These are phyloP conservation scores for Sporothrix euskadiensis DNA, from an alignment of 2,329 filamentous ascomycete genomes.

Conservation along the genomic window DNA sequence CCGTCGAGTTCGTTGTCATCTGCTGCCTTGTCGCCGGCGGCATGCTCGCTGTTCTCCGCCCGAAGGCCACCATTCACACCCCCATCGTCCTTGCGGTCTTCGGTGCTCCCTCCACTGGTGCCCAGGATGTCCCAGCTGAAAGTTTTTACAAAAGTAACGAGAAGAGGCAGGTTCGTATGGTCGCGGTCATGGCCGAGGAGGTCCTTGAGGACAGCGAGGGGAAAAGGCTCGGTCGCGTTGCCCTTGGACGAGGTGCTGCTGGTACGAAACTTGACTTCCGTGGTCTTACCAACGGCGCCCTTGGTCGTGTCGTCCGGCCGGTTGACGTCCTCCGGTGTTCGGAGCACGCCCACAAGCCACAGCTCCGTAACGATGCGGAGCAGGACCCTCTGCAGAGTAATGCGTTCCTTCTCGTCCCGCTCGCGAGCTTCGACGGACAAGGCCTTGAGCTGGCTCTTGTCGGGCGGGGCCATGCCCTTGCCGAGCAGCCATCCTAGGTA, in stretches of 20 bases:
- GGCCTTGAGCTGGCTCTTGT: conserved; percentile 78
- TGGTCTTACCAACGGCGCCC: conserved; percentile 63
- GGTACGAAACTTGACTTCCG: conserved; percentile 58
- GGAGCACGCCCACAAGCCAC: conserved; percentile 87
- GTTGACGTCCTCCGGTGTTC: conserved; percentile 70
- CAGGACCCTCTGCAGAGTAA: conserved; percentile 80
- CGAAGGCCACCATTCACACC: conserved; percentile 58
- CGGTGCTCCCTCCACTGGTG: conserved; percentile 67
- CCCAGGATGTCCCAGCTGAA: conserved; percentile 96
- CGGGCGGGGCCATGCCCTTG: conserved; percentile 85
- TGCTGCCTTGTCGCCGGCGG: conserved; percentile 23
- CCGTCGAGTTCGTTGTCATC: not conserved
- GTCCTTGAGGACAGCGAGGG: conserved; percentile 96
- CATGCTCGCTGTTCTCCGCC: conserved; percentile 25
- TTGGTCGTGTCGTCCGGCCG: conserved; percentile 64
- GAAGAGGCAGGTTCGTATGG: conserved; percentile 83
- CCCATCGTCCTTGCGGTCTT: conserved; percentile 76
- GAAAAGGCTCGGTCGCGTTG: conserved; percentile 83
- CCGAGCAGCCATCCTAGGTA: conserved; percentile 91
- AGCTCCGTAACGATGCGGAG: conserved; percentile 90
- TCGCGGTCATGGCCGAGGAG: conserved; percentile 91
- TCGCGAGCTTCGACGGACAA: conserved; percentile 81
- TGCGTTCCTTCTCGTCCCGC: conserved; percentile 91
- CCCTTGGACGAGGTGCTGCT: conserved; percentile 57
- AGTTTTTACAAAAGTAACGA: conserved; percentile 93